phyloP scores from a whole-genome alignment of 176 grass and related monocot species.

The Sorghum bicolor region DNA sequence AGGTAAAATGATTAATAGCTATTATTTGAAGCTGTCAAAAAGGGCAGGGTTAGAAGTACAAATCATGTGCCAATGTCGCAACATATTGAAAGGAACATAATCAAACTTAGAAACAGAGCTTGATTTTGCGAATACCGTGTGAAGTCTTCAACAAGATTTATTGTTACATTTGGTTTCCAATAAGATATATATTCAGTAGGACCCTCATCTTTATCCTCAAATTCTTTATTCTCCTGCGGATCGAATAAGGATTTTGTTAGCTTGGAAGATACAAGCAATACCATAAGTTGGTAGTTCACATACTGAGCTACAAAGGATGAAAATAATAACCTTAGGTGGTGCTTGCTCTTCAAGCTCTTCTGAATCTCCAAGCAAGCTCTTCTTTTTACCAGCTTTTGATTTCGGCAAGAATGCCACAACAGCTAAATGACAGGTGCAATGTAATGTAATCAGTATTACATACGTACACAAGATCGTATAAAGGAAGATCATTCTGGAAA shows the following conservation, averaged over 20 bases:
- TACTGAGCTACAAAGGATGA: constrained; percentile 11
- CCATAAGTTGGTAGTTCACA: neutral
- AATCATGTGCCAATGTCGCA: neutral
- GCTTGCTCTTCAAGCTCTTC: constrained; percentile 43
- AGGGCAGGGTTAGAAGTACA: neutral
- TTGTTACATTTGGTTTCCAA: constrained; percentile 97
- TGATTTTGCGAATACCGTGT: constrained; percentile 59
- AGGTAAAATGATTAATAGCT: constrained; percentile 3
- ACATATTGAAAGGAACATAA: neutral
- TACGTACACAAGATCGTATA: constrained; percentile 7
- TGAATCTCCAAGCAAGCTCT: constrained; percentile 82
- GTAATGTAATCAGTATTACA: neutral
- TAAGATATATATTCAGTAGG: constrained; percentile 82
- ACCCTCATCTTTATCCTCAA: constrained; percentile 68
- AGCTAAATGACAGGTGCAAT: constrained; percentile 53
- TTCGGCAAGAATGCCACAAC: constrained; percentile 79
- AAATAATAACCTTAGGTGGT: constrained; percentile 40
- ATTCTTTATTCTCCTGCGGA: constrained; percentile 57
- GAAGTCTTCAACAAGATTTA: constrained; percentile 94
- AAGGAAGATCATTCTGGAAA: neutral
- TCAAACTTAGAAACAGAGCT: constrained; percentile 13
- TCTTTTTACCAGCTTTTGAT: constrained; percentile 92
- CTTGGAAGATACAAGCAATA: constrained; percentile 26
- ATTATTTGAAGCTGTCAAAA: neutral
- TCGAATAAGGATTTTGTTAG: neutral